Evolutionary conservation across 2,329 filamentous ascomycete species (phyloP).

Genomic region (Hypoxylon sp.): DNA sequence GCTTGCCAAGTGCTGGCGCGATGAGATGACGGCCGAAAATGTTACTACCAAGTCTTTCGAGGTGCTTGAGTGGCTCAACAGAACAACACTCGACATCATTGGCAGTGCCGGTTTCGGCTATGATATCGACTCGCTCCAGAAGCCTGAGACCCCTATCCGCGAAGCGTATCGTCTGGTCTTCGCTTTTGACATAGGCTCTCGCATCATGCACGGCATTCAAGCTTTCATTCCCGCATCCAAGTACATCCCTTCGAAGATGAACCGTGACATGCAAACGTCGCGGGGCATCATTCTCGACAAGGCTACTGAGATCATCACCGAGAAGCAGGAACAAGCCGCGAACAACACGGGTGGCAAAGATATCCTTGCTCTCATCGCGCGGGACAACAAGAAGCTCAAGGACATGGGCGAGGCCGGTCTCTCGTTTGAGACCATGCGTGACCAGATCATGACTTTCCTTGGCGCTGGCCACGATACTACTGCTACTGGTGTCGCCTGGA

Average conservation of each 20-base stretch:
- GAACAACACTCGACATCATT: conserved; percentile 55
- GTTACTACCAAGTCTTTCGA: conserved; percentile 47
- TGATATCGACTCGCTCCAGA: conserved; percentile 50
- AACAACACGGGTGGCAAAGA: conserved; percentile 46
- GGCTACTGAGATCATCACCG: conserved; percentile 48
- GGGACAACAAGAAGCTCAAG: conserved; percentile 52
- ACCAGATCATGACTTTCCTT: conserved; percentile 53
- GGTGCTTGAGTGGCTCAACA: conserved; percentile 53
- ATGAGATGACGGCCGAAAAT: conserved; percentile 45
- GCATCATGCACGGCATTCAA: conserved; percentile 52
- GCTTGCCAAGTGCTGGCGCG: conserved; percentile 53
- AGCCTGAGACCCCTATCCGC: conserved; percentile 48
- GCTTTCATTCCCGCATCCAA: conserved; percentile 52
- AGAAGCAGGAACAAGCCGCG: conserved; percentile 47
- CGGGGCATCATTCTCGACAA: conserved; percentile 48
- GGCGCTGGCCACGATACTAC: conserved; percentile 55
- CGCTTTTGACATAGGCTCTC: conserved; percentile 49
- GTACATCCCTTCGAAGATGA: conserved; percentile 50
- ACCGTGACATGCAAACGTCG: conserved; percentile 48
- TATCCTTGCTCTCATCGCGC: conserved; percentile 51
- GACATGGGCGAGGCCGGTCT: conserved; percentile 47
- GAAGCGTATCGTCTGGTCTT: conserved; percentile 54
- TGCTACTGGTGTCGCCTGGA: conserved; percentile 53
- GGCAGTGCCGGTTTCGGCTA: conserved; percentile 52
- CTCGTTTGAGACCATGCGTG: conserved; percentile 49